phyloP scores from a whole-genome alignment of 768 basidiomycete genomes.

The Rhizopogon sp. region DNA sequence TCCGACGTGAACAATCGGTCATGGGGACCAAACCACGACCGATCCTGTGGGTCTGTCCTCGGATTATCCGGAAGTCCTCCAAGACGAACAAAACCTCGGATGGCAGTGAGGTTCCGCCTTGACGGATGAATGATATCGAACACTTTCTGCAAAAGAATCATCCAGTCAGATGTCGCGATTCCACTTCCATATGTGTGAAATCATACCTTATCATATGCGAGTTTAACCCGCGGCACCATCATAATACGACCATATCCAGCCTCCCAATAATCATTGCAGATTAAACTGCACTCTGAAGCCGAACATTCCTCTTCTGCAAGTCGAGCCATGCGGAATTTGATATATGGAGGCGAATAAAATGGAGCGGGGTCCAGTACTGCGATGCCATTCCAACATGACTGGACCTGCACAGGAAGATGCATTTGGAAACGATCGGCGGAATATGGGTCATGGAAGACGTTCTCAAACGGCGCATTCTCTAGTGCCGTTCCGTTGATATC shows the following conservation, averaged over 20 bases:
- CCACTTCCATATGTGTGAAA: background rate
- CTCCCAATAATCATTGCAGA: conserved; percentile 98
- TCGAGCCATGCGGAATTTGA: conserved; percentile 93
- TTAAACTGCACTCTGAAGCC: conserved; percentile 91
- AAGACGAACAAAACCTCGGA: conserved; percentile 88
- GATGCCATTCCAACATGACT: conserved; percentile 98
- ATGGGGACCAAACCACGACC: conserved; percentile 97
- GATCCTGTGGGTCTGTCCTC: conserved; percentile 93
- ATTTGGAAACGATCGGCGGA: conserved; percentile 80
- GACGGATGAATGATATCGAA: conserved; percentile 92
- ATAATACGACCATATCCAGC: conserved; percentile 94
- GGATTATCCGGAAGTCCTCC: conserved; percentile 98
- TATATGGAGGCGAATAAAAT: conserved; percentile 86
- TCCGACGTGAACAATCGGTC: conserved; percentile 90
- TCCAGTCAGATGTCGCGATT: conserved; percentile 3
- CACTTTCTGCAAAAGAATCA: conserved; percentile 58
- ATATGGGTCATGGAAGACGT: conserved; percentile 81
- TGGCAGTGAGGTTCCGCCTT: conserved; percentile 90
- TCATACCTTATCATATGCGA: conserved; percentile 87
- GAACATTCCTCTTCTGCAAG: conserved; percentile 89
- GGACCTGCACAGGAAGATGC: conserved; percentile 93
- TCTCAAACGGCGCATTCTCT: conserved; percentile 96
- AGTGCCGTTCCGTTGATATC: conserved; percentile 98
- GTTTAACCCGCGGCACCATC: conserved; percentile 96
- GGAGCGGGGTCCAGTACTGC: conserved; percentile 94